Evolutionary conservation across 495 filamentous ascomycete species (phyloP).

Genomic region (Entonaema liquescens): DNA sequence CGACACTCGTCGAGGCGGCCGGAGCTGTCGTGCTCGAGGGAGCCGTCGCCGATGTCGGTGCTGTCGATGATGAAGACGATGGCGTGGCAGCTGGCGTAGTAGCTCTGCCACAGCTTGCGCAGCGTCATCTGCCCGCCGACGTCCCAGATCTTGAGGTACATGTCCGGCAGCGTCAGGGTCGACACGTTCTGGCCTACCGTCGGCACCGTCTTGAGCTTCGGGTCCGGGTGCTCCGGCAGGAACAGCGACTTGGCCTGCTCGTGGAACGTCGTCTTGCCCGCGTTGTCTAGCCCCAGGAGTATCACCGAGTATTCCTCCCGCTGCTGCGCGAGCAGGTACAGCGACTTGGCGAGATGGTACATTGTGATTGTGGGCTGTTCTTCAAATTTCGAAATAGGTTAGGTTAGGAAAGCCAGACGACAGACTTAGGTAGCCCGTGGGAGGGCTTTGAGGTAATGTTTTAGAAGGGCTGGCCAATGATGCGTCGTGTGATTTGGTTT

Average conservation of each 20-base stretch:
- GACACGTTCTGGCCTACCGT: slow-evolving; percentile 98
- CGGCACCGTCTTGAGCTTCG: slow-evolving; percentile 80
- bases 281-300: slow-evolving; percentile 96
- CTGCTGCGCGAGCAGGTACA: slow-evolving; percentile 92
- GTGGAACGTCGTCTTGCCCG: slow-evolving; percentile 97
- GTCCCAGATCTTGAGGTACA: slow-evolving; percentile 99
- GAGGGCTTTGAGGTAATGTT: slow-evolving; percentile 14
- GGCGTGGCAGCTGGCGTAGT: slow-evolving; percentile 91
- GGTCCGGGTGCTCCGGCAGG: slow-evolving; percentile 68
- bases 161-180: slow-evolving; percentile 83
- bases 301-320: slow-evolving; percentile 99
- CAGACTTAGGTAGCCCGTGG: not conserved
- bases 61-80: slow-evolving; percentile 98
- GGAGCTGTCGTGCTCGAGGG: slow-evolving; percentile 65
- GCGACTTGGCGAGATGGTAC: slow-evolving; percentile 96
- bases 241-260: slow-evolving; percentile 92
- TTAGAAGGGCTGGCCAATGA: slow-evolving; percentile 31
- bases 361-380: slow-evolving; percentile 47
- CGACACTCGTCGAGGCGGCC: slow-evolving; percentile 84
- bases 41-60: slow-evolving; percentile 85
- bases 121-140: slow-evolving; percentile 91
- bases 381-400: not conserved
- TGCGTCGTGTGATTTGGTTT: not conserved
- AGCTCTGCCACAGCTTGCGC: slow-evolving; percentile 93
- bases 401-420: not conserved